Evolutionary conservation across 805 yeast species (phyloP).

Genomic region (Candida nonsorbophila): DNA sequence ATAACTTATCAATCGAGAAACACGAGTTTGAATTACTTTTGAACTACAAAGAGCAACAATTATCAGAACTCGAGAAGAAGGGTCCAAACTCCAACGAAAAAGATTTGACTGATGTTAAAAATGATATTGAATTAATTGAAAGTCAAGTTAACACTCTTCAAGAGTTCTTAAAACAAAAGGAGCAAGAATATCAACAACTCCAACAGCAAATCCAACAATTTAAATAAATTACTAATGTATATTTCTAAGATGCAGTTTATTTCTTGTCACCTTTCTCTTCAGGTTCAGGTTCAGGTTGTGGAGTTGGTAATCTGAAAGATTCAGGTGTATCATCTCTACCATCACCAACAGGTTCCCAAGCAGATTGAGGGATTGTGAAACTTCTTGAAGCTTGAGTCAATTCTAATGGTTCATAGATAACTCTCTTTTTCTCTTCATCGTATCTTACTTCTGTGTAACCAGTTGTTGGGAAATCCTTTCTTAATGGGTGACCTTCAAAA

Average conservation of each 20-base stretch:
- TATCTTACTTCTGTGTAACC: slow-evolving; percentile 88
- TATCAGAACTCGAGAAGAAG: slow-evolving; percentile 16
- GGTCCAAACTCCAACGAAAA: slow-evolving; percentile 10
- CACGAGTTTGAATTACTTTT: slow-evolving; percentile 79
- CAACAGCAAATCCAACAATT: slow-evolving; percentile 33
- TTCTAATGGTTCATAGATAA: slow-evolving; percentile 86
- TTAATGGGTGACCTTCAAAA: slow-evolving; percentile 85
- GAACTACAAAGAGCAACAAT: slow-evolving; percentile 65
- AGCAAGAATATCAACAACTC: slow-evolving; percentile 51
- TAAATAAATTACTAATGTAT: too few relatives aligned
- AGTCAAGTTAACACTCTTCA: slow-evolving; percentile 72
- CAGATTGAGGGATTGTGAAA: slow-evolving; percentile 81
- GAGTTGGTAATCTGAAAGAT: slow-evolving; percentile 74
- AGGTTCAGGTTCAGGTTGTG: slow-evolving; percentile 62
- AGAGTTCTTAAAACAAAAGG: slow-evolving; percentile 58
- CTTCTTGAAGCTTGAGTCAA: slow-evolving; percentile 90
- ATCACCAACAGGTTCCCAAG: slow-evolving; percentile 89
- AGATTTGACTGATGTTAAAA: slow-evolving; percentile 48
- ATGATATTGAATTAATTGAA: slow-evolving; percentile 66
- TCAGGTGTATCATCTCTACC: slow-evolving; percentile 82
- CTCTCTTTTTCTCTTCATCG: slow-evolving; percentile 86
- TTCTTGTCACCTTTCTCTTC: slow-evolving; percentile 31
- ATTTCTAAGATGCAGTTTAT: slow-evolving; percentile 10
- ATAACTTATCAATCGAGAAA: slow-evolving; percentile 26
- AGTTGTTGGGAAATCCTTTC: slow-evolving; percentile 90